A percentile compares a stretch with the other conserved stretches of the same genome.
phyloP scores from a whole-genome alignment of 345 rosid genomes.

The Lepidium aucheri region DNA sequence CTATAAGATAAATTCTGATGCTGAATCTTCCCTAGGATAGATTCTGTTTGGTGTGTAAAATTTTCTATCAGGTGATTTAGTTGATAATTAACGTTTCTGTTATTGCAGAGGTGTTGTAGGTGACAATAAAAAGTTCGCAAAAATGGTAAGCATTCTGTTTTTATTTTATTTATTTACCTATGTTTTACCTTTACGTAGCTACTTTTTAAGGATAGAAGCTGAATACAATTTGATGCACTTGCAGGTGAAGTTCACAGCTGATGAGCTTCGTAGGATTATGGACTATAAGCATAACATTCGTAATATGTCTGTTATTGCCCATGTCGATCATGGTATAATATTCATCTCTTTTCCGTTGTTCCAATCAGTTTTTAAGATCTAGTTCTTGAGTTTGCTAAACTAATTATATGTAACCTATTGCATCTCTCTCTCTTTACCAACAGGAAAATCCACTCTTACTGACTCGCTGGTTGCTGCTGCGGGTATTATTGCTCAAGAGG shows the following conservation, averaged over 20 bases:
- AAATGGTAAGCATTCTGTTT: slow-evolving; percentile 8
- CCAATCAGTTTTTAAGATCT: not conserved
- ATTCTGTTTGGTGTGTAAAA: not conserved
- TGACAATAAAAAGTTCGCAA: slow-evolving; percentile 8
- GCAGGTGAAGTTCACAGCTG: slow-evolving; percentile 31
- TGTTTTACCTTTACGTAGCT: not conserved
- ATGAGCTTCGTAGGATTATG: slow-evolving; percentile 31
- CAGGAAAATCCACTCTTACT: slow-evolving; percentile 79
- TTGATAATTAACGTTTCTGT: not conserved
- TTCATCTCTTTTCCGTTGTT: not conserved
- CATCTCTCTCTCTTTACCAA: not conserved
- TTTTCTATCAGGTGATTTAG: not conserved
- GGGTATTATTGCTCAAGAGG: slow-evolving; percentile 84
- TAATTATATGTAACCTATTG: not conserved
- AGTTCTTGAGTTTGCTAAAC: not conserved
- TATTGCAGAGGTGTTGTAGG: slow-evolving; percentile 19
- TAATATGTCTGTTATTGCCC: slow-evolving; percentile 32
- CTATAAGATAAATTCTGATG: not conserved
- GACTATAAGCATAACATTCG: slow-evolving; percentile 28
- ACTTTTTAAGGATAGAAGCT: not conserved
- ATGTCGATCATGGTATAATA: slow-evolving; percentile 23
- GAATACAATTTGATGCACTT: not conserved
- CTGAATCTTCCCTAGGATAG: not conserved
- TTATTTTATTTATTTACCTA: not conserved
- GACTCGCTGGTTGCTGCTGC: slow-evolving; percentile 96